Evolutionary conservation across 2,329 filamentous ascomycete genomes (phyloP).

Genomic region (Microcyclospora pomicola): DNA sequence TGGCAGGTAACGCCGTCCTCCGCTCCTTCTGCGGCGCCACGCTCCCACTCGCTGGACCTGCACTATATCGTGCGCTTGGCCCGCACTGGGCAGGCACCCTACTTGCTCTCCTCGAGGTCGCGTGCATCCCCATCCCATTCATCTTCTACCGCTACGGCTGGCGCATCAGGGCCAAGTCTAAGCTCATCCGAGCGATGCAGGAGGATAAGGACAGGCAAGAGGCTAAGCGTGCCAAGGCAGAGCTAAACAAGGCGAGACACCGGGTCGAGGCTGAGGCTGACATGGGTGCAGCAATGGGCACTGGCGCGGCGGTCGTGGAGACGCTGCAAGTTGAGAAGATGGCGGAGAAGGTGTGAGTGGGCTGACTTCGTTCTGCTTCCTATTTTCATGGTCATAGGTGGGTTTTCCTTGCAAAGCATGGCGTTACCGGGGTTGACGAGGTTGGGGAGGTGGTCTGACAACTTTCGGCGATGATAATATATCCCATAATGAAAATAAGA

Average conservation of each 20-base stretch:
- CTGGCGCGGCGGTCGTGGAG: conserved; percentile 23
- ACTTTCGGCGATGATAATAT: too few species aligned
- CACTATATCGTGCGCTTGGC: conserved; percentile 55
- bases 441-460: too few species aligned
- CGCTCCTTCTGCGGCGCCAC: conserved; percentile 62
- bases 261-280: conserved; percentile 16
- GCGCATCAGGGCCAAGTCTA: conserved; percentile 42
- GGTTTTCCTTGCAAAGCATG: too few species aligned
- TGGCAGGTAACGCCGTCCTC: conserved; percentile 67
- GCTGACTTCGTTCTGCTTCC: neutral
- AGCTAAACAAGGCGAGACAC: conserved; percentile 15
- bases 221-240: conserved; percentile 25
- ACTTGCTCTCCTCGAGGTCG: conserved; percentile 57
- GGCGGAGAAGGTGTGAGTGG: conserved; percentile 9
- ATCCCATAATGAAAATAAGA: too few species aligned
- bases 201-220: conserved; percentile 36
- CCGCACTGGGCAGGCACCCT: conserved; percentile 70
- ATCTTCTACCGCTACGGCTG: conserved; percentile 52
- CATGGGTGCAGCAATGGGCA: conserved; percentile 28
- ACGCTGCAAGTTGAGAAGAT: conserved; percentile 13
- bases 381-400: too few species aligned
- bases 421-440: too few species aligned
- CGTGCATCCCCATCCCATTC: conserved; percentile 65
- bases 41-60: conserved; percentile 59
- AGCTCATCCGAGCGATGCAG: conserved; percentile 36